Base-by-base conservation (phyloP, 1,139 yeast genomes). In the Yamadazyma diospyri region DNA sequence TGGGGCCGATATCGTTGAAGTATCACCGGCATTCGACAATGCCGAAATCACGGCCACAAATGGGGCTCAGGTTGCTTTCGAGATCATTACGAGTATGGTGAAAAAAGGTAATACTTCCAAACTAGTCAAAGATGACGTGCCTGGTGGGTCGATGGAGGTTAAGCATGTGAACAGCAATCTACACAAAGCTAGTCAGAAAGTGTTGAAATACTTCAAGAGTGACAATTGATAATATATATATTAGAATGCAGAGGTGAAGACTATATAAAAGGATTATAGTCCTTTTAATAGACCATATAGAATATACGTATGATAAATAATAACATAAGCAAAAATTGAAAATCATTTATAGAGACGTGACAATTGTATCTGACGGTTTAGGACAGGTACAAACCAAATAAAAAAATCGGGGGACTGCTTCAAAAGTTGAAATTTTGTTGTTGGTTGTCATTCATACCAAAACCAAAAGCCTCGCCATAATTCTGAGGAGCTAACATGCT, bases 381-480 rank as follows among this genome's bases (percentile, higher is more conserved):
- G 20, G 8, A n/a, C n/a, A n/a, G n/a, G n/a, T n/a, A n/a, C n/a
- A 23, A 13, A 21, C 23, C 23, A 25, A 21, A 30, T 28, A 29
- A 16, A 18, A 25, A 18, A 30, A 16, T n/a, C n/a, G n/a, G n/a
- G n/a, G n/a, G n/a, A n/a, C n/a, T n/a, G n/a, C n/a, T n/a, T n/a
- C n/a, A n/a, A n/a, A 76, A 76, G 43, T 72, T 66, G 54, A 73
- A 75, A 46, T 72, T 74, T 44, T 65, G 71, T 39, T 58, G 67
- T 46, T 65, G 64, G 42, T 55, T 48, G 36, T 62, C 59, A 41
- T 69, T 63, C 43, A 85, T 77, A 42, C 95, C 95, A 59, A 92
- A 92, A 4, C 92, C 87, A 61, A 83, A 92, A 30, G 92, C 78
- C 51, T 86, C 89, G 28, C 94, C 94, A 40, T 81, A 74, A 42